Percentiles rank a stretch among this genome's conserved stretches.
phyloP scores from a whole-genome alignment of 495 filamentous ascomycete species.

The Tuber calosporum region DNA sequence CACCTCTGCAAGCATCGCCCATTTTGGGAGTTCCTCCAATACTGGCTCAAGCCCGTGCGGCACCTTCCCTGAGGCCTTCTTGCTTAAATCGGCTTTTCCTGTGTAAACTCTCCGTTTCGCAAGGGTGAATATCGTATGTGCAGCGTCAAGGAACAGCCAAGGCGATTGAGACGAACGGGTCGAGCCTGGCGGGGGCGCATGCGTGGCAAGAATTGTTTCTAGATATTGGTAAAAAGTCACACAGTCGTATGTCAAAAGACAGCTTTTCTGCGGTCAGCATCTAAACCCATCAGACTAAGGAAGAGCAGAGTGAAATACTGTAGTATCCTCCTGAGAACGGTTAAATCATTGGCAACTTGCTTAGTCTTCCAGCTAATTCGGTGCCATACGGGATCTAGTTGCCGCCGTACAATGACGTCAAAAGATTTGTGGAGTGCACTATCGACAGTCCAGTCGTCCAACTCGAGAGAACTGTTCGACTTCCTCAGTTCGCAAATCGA shows the following conservation, averaged over 20 bases:
- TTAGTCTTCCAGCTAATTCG: slow-evolving; percentile 88
- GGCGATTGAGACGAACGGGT: slow-evolving; percentile 84
- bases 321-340: slow-evolving; percentile 76
- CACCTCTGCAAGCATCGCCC: slow-evolving; percentile 75
- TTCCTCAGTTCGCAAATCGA: slow-evolving; percentile 89
- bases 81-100: slow-evolving; percentile 48
- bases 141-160: slow-evolving; percentile 94
- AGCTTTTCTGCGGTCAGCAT: slow-evolving; percentile 43
- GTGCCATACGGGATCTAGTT: slow-evolving; percentile 96
- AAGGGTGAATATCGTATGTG: slow-evolving; percentile 86
- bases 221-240: slow-evolving; percentile 82
- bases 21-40: slow-evolving; percentile 90
- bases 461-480: slow-evolving; percentile 68
- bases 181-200: slow-evolving; percentile 79
- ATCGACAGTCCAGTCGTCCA: slow-evolving; percentile 97
- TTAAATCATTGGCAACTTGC: slow-evolving; percentile 85
- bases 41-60: slow-evolving; percentile 74
- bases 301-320: slow-evolving; percentile 49
- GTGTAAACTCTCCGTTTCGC: slow-evolving; percentile 86
- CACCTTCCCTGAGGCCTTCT: slow-evolving; percentile 45
- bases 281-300: slow-evolving; percentile 27
- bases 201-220: slow-evolving; percentile 85
- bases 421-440: slow-evolving; percentile 90
- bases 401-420: slow-evolving; percentile 77
- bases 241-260: slow-evolving; percentile 74